A percentile compares a stretch with the other conserved stretches of the same genome.
These are phyloP conservation scores for Coniochaeta sp. DNA, from an alignment of 2,329 filamentous ascomycete genomes.

Conservation along the genomic window DNA sequence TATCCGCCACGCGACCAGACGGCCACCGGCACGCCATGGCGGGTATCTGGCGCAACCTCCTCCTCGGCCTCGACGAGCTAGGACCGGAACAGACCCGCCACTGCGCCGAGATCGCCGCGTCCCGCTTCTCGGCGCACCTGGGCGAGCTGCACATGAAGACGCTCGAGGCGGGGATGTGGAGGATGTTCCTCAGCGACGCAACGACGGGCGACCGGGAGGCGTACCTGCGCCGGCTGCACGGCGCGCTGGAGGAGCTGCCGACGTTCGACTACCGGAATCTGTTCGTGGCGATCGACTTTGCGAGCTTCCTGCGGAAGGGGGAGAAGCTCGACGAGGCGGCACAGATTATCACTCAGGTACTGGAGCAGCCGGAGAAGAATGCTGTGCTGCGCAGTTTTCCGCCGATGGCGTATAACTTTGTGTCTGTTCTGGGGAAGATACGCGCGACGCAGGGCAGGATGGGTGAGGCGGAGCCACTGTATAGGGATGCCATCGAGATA, in stretches of 20 bases:
- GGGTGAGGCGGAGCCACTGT: neutral
- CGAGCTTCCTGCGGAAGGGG: neutral
- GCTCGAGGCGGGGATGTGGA: constrained; percentile 5
- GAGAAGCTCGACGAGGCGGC: neutral
- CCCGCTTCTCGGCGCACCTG: constrained; percentile 2
- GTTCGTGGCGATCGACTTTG: constrained; percentile 5
- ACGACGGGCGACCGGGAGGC: neutral
- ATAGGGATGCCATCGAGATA: constrained; percentile 2
- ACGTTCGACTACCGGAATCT: constrained; percentile 8
- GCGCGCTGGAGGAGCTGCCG: constrained; percentile 2
- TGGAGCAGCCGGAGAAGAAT: constrained; percentile 1
- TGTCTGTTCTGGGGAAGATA: constrained; percentile 2
- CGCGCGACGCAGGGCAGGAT: neutral
- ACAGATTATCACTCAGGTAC: neutral
- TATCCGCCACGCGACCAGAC: neutral
- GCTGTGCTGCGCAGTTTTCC: neutral
- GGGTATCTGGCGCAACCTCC: constrained; percentile 5
- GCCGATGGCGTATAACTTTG: constrained; percentile 1
- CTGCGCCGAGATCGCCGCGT: neutral
- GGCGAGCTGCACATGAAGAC: constrained; percentile 9
- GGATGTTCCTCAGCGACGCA: constrained; percentile 1
- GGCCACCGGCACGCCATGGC: neutral
- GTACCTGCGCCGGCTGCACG: constrained; percentile 1
- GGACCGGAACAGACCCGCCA: constrained; percentile 2
- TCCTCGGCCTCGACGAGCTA: constrained; percentile 1